Evolutionary conservation across 495 filamentous ascomycete genomes (phyloP), one percentile per base, ranked within the genome.

Genomic region (Oleoguttula mirabilis): DNA sequence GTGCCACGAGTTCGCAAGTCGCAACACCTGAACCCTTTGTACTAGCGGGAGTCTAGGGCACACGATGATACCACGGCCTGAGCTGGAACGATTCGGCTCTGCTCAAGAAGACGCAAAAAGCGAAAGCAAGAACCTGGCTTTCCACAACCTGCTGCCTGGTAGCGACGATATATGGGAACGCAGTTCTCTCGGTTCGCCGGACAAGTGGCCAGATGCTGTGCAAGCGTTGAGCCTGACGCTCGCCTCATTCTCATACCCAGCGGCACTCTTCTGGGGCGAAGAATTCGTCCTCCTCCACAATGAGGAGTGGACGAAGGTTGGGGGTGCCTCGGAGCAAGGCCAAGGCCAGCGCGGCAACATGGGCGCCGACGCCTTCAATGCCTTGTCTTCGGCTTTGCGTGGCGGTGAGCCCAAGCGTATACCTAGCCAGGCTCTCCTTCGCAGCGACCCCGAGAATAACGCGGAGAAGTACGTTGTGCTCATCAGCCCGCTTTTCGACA

Each of bases 201-300:
- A 51, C 0, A 34, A 22, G 8, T 62, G 59, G 59, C 54, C 56
- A 11, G 12, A 21, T 11, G 14, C 52, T 10, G 55, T 62, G 21
- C 46, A 32, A 5, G 45, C 44, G 32, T 51, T 48, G 44, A 47
- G 55, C 10, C 40, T 33, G 10, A 55, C 54, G 23, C 39, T 60
- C 21, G 34, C 49, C 3, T 50, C 55, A 0, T 51, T 62, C n/a
- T 45, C 52, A 0, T 54, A 60, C 36, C 52, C 54, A 10, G 48
- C 58, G 7, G 54, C 48, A 24, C 43, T 62, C 16, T 62, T 55
- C 35, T 62, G 60, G 60, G 50, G 54, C 20, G 40, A 53, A 0
- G 41, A 54, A 15, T 35, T 57, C 21, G 15, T 41, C 12, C 30
- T 52, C 2, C 24, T 60, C n/a, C 48, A 57, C 43, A 62, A 62